These are phyloP conservation scores for Myxozyma monticola DNA, from an alignment of 805 yeast genomes.

Conservation along the genomic window DNA sequence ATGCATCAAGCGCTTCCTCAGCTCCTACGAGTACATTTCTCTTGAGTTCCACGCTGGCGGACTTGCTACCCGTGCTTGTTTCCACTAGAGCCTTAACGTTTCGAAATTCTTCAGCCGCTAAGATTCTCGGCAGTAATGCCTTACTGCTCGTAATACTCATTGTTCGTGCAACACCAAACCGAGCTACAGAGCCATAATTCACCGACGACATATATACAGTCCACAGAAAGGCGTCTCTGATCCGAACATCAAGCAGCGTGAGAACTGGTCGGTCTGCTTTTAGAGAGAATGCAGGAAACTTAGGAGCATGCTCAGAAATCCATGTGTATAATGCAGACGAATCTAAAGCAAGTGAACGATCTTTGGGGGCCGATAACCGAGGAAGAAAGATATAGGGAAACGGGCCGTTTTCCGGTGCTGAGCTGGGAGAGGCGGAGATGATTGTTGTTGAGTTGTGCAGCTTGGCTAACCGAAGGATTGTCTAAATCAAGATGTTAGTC, in stretches of 20 bases:
- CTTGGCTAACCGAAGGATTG: constrained; percentile 5
- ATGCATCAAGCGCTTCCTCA: constrained; percentile 26
- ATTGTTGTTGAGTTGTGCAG: constrained; percentile 2
- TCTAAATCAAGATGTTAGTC: neutral
- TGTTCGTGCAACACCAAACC: neutral
- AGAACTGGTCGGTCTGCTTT: constrained; percentile 4
- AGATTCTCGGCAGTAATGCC: neutral
- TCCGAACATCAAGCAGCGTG: constrained; percentile 9
- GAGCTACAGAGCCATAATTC: constrained; percentile 6
- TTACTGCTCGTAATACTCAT: neutral
- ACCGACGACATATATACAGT: constrained; percentile 10
- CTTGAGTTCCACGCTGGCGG: neutral
- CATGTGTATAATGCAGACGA: constrained; percentile 1
- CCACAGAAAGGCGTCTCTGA: constrained; percentile 20
- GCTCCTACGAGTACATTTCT: constrained; percentile 5
- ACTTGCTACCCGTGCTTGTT: neutral
- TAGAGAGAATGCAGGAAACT: neutral
- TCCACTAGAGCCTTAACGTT: neutral
- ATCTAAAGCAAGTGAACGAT: neutral
- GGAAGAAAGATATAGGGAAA: constrained; percentile 20
- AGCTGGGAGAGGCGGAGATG: constrained; percentile 13
- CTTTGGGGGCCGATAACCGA: neutral
- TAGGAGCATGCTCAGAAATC: neutral
- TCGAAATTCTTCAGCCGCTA: neutral
- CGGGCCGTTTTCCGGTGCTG: constrained; percentile 14